phyloP scores from a whole-genome alignment of 2,329 filamentous ascomycete genomes.

The Ophiosphaerella herpotricha region DNA sequence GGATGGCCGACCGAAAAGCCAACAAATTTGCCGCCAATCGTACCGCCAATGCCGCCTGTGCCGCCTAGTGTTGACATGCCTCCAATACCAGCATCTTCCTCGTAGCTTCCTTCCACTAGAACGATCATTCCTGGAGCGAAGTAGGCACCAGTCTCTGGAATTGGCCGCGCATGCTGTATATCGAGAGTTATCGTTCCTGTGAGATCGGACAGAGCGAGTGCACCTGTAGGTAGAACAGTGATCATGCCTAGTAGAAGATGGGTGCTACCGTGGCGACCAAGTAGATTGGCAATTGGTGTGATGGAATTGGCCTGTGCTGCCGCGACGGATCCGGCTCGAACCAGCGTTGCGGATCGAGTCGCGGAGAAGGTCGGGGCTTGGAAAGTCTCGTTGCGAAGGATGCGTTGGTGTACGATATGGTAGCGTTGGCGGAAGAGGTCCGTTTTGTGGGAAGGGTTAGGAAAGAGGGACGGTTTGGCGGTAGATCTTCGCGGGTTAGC shows the following conservation, averaged over 20 bases:
- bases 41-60: conserved; percentile 82
- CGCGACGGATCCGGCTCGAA: conserved; percentile 61
- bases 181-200: conserved; percentile 88
- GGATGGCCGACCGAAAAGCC: conserved; percentile 91
- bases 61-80: conserved; percentile 64
- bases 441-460: conserved; percentile 80
- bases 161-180: conserved; percentile 75
- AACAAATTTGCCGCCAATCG: conserved; percentile 88
- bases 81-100: conserved; percentile 72
- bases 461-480: conserved; percentile 58
- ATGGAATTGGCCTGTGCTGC: conserved; percentile 72
- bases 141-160: conserved; percentile 87
- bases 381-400: conserved; percentile 91
- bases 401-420: conserved; percentile 87
- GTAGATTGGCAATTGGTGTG: conserved; percentile 77
- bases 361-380: conserved; percentile 77
- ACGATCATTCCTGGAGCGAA: conserved; percentile 97
- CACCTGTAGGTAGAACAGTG: conserved; percentile 77
- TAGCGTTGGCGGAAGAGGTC: conserved; percentile 86
- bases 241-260: conserved; percentile 89
- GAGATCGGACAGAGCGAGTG: conserved; percentile 80
- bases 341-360: conserved; percentile 55
- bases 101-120: conserved; percentile 92
- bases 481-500: conserved; percentile 42
- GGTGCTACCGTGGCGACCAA: conserved; percentile 79